Conservation (phyloP, 2,329 filamentous ascomycete genomes). For the Calonectria henricotiae region DNA sequence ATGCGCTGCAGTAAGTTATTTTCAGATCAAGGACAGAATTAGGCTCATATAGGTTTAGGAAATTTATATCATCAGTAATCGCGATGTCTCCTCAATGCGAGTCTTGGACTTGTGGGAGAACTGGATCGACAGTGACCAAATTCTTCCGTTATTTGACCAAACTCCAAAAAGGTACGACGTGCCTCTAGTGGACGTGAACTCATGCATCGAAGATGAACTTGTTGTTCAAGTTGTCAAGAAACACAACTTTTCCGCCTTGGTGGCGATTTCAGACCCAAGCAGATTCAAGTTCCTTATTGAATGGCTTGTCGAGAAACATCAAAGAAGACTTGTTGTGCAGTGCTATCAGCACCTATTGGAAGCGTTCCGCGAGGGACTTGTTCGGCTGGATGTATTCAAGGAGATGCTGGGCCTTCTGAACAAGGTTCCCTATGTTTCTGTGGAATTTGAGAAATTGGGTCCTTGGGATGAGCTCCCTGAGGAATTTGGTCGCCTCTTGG, state of each 20-base stretch:
- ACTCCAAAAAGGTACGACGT: not conserved
- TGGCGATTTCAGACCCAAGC: not conserved
- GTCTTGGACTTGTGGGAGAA: conserved; percentile 14
- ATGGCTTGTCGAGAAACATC: not conserved
- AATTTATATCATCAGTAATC: conserved; percentile 20
- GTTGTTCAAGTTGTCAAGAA: not conserved
- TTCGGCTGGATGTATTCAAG: not conserved
- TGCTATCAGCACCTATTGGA: not conserved
- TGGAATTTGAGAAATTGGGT: conserved; percentile 12
- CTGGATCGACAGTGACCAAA: conserved; percentile 4
- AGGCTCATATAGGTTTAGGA: not conserved
- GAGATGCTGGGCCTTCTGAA: conserved; percentile 1
- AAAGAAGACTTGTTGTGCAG: not conserved
- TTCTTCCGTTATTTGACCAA: not conserved
- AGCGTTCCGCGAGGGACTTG: too few relatives aligned
- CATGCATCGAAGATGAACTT: not conserved
- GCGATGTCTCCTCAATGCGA: not conserved
- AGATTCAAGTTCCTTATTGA: not conserved
- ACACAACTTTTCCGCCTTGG: not conserved
- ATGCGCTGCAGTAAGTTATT: conserved; percentile 1
- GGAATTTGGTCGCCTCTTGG: not conserved
- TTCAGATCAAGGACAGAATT: not conserved
- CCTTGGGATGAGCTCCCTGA: not conserved
- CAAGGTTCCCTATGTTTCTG: not conserved
- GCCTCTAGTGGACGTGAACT: not conserved